Evolutionary conservation across 1,139 yeast species (phyloP).

Genomic region (Sugiyamaella xylanicola): DNA sequence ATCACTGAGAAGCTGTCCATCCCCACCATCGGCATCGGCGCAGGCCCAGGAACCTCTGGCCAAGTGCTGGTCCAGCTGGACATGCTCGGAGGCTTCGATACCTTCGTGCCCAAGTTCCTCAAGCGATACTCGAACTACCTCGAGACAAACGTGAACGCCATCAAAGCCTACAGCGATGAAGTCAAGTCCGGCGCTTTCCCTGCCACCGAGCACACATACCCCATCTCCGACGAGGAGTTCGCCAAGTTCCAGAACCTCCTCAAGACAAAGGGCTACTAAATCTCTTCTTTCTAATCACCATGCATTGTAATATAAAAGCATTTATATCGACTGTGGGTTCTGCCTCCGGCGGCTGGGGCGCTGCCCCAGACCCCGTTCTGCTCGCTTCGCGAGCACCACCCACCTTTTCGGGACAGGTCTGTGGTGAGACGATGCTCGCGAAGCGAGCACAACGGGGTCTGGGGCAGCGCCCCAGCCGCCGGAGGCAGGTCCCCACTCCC

Average conservation of each 20-base stretch:
- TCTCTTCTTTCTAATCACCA: background rate
- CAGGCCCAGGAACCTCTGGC: slow-evolving; percentile 82
- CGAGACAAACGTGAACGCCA: slow-evolving; percentile 53
- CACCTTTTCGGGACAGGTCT: too few relatives aligned
- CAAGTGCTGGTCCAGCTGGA: slow-evolving; percentile 91
- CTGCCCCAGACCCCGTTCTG: background rate
- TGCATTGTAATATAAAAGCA: background rate
- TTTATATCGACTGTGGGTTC: background rate
- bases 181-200: slow-evolving; percentile 64
- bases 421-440: background rate
- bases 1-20: slow-evolving; percentile 62
- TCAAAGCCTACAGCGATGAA: slow-evolving; percentile 59
- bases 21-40: slow-evolving; percentile 96
- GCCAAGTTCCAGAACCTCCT: slow-evolving; percentile 48
- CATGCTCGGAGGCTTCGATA: slow-evolving; percentile 66
- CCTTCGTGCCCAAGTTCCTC: slow-evolving; percentile 70
- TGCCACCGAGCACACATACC: slow-evolving; percentile 65
- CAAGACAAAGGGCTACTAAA: slow-evolving; percentile 21
- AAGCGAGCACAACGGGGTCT: background rate
- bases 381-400: background rate
- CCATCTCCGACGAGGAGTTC: slow-evolving; percentile 66
- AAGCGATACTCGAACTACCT: slow-evolving; percentile 64
- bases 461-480: slow-evolving; percentile 14
- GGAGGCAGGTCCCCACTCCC: slow-evolving; percentile 7
- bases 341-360: slow-evolving; percentile 2